Evolutionary conservation across 306 rosid species (phyloP), one percentile per base, ranked within the genome.

Genomic region (Cicer pinnatifidum): DNA sequence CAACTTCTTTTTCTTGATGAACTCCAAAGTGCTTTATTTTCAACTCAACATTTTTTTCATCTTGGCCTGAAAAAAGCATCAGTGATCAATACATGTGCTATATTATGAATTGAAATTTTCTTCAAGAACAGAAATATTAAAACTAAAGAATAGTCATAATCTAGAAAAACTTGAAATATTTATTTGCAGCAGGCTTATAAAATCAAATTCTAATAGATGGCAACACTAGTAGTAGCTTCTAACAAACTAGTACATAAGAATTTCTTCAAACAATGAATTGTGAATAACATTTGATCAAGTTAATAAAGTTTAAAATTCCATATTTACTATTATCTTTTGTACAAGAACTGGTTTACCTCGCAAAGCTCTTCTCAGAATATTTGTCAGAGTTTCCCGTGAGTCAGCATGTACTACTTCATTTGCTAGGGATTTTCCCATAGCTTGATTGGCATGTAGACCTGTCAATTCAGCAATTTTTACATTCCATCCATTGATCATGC

Each of bases 401-500:
- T 88, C 96, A 17, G 72, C 82, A 9, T 86, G 88, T 45, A 86
- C 82, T 47, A 90, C 69, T 51, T 92, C 94, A 54, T 87, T 78
- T 56, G 82, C 85, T 76, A 90, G 67, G 69, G 95, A 88, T 82
- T 81, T 92, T 53, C 96, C 96, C 82, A 86, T 72, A 28, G 94
- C 96, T 66, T 87, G 75, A 51, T 71, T 62, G 28, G 83, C 63
- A 61, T 57, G 81, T 47, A 92, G 78, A 17, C 95, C 88, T 3
- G 88, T 84, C 87, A 92, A 70, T 67, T 92, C 91, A 47, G 90
- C 82, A 67, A 87, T 83, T 80, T 88, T 88, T 28, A 78, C 78
- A 86, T 90, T 90, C 98, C 98, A 90, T 70, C 96, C 98, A 75
- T 92, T 90, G 78, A 92, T 83, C 37, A 80, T 15, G 76, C 96